These are phyloP conservation scores for Mycena sp. DNA, from an alignment of 1,284 basidiomycete genomes.

Conservation along the genomic window DNA sequence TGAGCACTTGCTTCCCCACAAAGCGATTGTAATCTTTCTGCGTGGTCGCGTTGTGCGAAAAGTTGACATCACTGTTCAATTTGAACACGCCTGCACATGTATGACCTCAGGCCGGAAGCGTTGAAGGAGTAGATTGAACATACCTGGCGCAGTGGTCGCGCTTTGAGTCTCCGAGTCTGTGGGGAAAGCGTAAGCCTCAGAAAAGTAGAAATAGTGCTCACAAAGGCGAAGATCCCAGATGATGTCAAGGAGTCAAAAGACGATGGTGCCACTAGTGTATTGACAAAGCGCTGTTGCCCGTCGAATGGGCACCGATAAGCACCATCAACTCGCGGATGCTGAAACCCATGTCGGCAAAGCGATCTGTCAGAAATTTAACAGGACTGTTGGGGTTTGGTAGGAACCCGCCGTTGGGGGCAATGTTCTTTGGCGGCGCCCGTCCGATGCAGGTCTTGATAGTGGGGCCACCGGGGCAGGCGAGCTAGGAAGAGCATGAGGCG, in stretches of 20 bases:
- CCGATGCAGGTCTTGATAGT: slow-evolving; percentile 23
- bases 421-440: slow-evolving; percentile 13
- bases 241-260: slow-evolving; percentile 20
- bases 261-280: neutral
- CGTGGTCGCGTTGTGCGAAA: neutral
- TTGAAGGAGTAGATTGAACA: neutral
- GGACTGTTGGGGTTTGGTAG: slow-evolving; percentile 22
- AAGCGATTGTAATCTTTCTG: neutral
- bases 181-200: neutral
- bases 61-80: neutral
- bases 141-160: neutral
- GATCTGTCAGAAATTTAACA: slow-evolving; percentile 15
- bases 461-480: slow-evolving; percentile 29
- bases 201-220: neutral
- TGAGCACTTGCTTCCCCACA: neutral
- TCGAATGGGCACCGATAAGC: slow-evolving; percentile 26
- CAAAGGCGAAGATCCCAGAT: slow-evolving; percentile 27
- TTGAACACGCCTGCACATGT: no score
- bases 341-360: slow-evolving; percentile 31
- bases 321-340: slow-evolving; percentile 24
- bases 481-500: neutral
- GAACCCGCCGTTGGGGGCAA: slow-evolving; percentile 25
- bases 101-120: no score
- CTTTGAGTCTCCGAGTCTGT: slow-evolving; percentile 8
- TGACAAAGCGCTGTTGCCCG: slow-evolving; percentile 28